Evolutionary conservation across 805 yeast species (phyloP).

Genomic region (Lipomyces yamadae): DNA sequence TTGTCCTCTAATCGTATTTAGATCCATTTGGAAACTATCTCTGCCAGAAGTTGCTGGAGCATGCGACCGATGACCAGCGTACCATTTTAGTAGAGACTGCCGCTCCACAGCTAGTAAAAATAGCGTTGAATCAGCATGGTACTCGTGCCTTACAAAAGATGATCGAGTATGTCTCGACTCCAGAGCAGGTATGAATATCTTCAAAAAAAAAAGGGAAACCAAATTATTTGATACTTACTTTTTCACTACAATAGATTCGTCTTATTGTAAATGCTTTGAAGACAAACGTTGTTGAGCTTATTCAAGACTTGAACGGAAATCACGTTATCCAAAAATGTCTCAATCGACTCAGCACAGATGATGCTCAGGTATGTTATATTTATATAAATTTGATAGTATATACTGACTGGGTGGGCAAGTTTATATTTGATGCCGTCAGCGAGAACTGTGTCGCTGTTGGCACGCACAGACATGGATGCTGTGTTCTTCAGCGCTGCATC

Average conservation of each 20-base stretch:
- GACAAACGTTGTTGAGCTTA: slow-evolving; percentile 75
- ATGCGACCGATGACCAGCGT: slow-evolving; percentile 71
- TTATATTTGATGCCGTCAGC: slow-evolving; percentile 85
- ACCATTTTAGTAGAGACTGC: slow-evolving; percentile 70
- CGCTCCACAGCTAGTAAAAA: slow-evolving; percentile 70
- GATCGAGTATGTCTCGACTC: slow-evolving; percentile 76
- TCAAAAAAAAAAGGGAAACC: neutral
- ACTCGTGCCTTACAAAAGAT: slow-evolving; percentile 93
- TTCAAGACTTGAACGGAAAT: slow-evolving; percentile 92
- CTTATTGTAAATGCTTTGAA: slow-evolving; percentile 64
- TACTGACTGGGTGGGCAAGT: slow-evolving; percentile 42
- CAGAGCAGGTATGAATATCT: slow-evolving; percentile 56
- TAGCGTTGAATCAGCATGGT: slow-evolving; percentile 93
- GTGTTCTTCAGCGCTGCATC: slow-evolving; percentile 92
- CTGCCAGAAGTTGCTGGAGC: slow-evolving; percentile 86
- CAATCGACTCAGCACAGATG: slow-evolving; percentile 67
- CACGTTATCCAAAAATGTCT: slow-evolving; percentile 95
- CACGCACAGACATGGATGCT: slow-evolving; percentile 96
- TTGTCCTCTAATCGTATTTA: slow-evolving; percentile 31
- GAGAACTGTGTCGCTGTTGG: slow-evolving; percentile 78
- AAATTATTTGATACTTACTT: neutral
- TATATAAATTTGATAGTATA: neutral
- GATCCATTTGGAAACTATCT: slow-evolving; percentile 98
- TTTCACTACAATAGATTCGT: slow-evolving; percentile 45
- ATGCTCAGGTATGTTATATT: slow-evolving; percentile 55